phyloP scores from a whole-genome alignment of 208 protist genomes.

The Kentomonas sorsogonicus region DNA sequence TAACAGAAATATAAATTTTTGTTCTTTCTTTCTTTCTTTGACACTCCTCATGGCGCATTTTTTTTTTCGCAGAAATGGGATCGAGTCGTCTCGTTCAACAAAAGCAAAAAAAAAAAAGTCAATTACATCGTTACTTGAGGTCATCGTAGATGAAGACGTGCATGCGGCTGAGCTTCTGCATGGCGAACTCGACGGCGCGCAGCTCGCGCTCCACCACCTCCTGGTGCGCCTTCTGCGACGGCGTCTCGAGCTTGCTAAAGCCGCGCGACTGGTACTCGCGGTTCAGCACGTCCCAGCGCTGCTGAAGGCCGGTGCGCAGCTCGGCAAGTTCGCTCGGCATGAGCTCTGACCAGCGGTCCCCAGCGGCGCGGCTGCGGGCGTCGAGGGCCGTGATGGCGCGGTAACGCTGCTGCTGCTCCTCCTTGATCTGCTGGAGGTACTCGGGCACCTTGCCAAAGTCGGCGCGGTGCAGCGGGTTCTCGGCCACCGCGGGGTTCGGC shows the following conservation, averaged over 20 bases:
- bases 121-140: slow-evolving; percentile 31
- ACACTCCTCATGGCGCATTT: too few species aligned
- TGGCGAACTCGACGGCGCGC: slow-evolving; percentile 77
- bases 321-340: slow-evolving; percentile 66
- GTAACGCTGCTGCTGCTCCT: slow-evolving; percentile 72
- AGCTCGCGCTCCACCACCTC: slow-evolving; percentile 80
- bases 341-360: slow-evolving; percentile 78
- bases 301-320: slow-evolving; percentile 82
- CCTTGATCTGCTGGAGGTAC: slow-evolving; percentile 90
- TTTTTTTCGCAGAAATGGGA: background rate
- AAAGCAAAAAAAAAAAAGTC: background rate
- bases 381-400: slow-evolving; percentile 37
- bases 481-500: slow-evolving; percentile 30
- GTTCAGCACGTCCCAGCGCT: slow-evolving; percentile 86
- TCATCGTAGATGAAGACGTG: slow-evolving; percentile 86
- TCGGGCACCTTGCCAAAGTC: slow-evolving; percentile 88
- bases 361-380: slow-evolving; percentile 25
- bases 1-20: too few species aligned
- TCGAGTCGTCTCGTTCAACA: background rate
- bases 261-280: slow-evolving; percentile 91
- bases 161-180: slow-evolving; percentile 83
- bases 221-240: slow-evolving; percentile 76
- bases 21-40: too few species aligned
- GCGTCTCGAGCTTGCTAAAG: slow-evolving; percentile 89
- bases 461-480: slow-evolving; percentile 50